These are phyloP conservation scores for Blakeslea trispora DNA, from an alignment of 371 early-diverging fungal genomes.

Conservation along the genomic window DNA sequence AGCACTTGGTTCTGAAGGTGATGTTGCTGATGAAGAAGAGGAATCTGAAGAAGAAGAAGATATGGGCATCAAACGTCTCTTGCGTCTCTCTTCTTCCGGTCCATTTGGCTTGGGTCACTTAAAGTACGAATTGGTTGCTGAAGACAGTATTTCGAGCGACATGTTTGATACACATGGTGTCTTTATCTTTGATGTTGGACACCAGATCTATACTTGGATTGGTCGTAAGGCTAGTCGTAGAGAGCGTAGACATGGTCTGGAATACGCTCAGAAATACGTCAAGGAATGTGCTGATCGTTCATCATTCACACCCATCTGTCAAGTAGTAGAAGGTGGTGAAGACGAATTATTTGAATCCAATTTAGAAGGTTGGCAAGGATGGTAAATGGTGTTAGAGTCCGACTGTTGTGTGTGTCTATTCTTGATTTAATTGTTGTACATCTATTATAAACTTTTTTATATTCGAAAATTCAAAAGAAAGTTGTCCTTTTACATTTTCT, in stretches of 20 bases:
- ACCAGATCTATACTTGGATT: slow-evolving; percentile 67
- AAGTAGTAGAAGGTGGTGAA: slow-evolving; percentile 70
- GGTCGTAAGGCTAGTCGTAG: slow-evolving; percentile 59
- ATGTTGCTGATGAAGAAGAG: slow-evolving; percentile 50
- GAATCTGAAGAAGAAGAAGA: slow-evolving; percentile 39
- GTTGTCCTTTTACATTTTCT: no score
- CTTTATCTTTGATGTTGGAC: slow-evolving; percentile 62
- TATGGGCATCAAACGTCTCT: slow-evolving; percentile 49
- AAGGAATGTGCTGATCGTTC: slow-evolving; percentile 48
- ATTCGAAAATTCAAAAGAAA: no score
- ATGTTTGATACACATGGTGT: slow-evolving; percentile 63
- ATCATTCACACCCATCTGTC: slow-evolving; percentile 63
- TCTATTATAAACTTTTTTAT: no score
- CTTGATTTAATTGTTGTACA: no score
- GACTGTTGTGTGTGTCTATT: no score
- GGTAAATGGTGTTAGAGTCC: no score
- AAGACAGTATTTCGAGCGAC: slow-evolving; percentile 44
- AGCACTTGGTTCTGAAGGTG: slow-evolving; percentile 67
- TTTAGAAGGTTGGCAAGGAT: slow-evolving; percentile 54
- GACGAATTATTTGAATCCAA: slow-evolving; percentile 57
- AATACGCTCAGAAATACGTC: slow-evolving; percentile 66
- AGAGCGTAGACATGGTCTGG: slow-evolving; percentile 60
- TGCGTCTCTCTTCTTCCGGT: slow-evolving; percentile 38
- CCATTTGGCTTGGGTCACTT: slow-evolving; percentile 36
- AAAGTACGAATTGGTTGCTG: slow-evolving; percentile 51